Evolutionary conservation across 1,139 yeast species (phyloP).

Genomic region (Taphrina betulina): DNA sequence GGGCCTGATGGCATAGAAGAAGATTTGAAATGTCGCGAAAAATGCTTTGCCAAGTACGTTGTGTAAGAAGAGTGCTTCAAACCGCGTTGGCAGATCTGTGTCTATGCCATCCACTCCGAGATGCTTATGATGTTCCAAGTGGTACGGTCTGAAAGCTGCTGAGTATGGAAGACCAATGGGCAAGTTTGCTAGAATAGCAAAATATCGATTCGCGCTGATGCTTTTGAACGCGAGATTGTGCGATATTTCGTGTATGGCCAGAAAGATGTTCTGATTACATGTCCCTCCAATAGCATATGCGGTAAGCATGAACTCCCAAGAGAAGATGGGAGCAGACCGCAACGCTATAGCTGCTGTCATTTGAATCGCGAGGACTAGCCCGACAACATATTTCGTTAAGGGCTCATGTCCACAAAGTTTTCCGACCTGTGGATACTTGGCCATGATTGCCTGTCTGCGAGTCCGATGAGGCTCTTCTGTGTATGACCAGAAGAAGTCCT

Average conservation of each 20-base stretch:
- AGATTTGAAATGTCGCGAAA: constrained; percentile 74
- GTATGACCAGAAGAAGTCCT: constrained; percentile 79
- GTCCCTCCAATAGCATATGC: constrained; percentile 87
- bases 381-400: constrained; percentile 70
- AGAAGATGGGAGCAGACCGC: constrained; percentile 55
- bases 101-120: constrained; percentile 83
- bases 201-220: constrained; percentile 73
- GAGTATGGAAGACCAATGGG: constrained; percentile 90
- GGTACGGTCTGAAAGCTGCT: constrained; percentile 83
- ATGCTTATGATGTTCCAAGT: constrained; percentile 85
- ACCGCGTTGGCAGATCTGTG: constrained; percentile 79
- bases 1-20: constrained; percentile 86
- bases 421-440: constrained; percentile 66
- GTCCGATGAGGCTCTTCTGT: constrained; percentile 77
- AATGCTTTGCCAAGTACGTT: constrained; percentile 83
- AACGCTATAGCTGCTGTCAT: constrained; percentile 60
- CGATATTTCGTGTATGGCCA: constrained; percentile 83
- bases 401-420: constrained; percentile 87
- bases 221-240: constrained; percentile 83
- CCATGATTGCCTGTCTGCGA: constrained; percentile 69
- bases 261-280: constrained; percentile 73
- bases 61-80: constrained; percentile 72
- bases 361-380: constrained; percentile 65
- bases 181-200: constrained; percentile 71
- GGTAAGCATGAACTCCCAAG: constrained; percentile 57